Base-by-base conservation (phyloP, 148 eudicot genomes). In the Chenopodium quinoa region DNA sequence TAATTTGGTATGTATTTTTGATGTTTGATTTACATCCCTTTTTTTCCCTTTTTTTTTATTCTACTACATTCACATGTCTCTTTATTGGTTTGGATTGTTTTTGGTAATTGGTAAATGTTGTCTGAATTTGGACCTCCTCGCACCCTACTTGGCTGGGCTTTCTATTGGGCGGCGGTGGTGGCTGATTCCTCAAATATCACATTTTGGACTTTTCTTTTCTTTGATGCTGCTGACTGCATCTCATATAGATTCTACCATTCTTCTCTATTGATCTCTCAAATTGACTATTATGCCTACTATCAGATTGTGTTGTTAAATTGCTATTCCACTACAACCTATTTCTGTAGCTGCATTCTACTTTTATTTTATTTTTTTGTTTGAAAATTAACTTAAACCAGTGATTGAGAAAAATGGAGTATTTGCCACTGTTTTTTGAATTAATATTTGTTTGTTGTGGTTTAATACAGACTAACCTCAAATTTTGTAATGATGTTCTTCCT, bases 1-100 rank as follows among this genome's bases (percentile, higher is more conserved):
- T 82, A 93, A 96, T 86, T 85, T 92, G 93, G 99, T 93, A 85
- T 62, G 86, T 77, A 73, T 79, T 69, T 31, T 52, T 66, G 64
- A 62, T 70, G 64, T 65, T 82, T 73, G 23, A 73, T 71, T 64
- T 72, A 31, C 64, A 32, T 66, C 22, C 32, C 32, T 54, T 34
- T 40, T 65, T 54, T 71, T 54, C 44, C 69, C 67, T 37, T 37
- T 44, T 17, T 65, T 63, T 71, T 40, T 19, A 46, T 72, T 46
- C 48, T 63, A 29, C 62, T 11, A 71, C n/a, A 52, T 46, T 75
- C 47, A 7, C 40, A 60, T n/a, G 9, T 27, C 25, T 72, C 71
- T 71, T 23, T 46, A n/a, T 62, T 62, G 5, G 75, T 11, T 46
- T 72, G 27, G 2, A 37, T 72, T n/a, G 9, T 17, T 72, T 17